phyloP scores from a whole-genome alignment of 345 rosid species.

The Dovyalis caffra region DNA sequence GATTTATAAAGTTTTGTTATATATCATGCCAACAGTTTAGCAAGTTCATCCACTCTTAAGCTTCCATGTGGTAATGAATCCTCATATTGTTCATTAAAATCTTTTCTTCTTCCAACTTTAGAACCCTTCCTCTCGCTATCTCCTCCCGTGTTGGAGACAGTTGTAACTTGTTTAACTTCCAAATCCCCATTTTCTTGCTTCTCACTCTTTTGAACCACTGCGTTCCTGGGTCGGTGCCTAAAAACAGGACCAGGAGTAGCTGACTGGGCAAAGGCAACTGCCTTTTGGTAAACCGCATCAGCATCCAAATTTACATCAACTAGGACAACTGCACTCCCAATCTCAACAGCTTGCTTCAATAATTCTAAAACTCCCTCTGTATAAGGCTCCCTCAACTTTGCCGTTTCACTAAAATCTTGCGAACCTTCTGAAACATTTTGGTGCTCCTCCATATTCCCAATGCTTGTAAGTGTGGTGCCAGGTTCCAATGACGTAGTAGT shows the following conservation, averaged over 20 bases:
- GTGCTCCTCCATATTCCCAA: conserved; percentile 9
- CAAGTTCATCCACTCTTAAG: conserved; percentile 78
- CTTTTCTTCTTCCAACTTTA: conserved; percentile 18
- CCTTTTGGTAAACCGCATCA: conserved; percentile 51
- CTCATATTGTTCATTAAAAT: conserved; percentile 28
- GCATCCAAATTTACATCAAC: conserved; percentile 51
- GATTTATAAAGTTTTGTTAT: too few species aligned
- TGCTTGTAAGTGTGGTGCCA: conserved; percentile 3
- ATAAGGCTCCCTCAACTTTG: conserved; percentile 22
- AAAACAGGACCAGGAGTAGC: conserved; percentile 66
- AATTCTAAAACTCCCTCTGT: conserved; percentile 43
- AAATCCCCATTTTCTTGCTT: conserved; percentile 29
- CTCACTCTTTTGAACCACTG: conserved; percentile 33
- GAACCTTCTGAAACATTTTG: conserved; percentile 30
- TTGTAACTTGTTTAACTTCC: conserved; percentile 24
- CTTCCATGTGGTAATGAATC: conserved; percentile 54
- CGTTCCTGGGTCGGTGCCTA: conserved; percentile 39
- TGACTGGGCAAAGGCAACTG: conserved; percentile 53
- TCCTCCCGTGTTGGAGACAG: conserved; percentile 25
- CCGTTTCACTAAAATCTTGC: conserved; percentile 16
- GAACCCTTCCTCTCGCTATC: conserved; percentile 18
- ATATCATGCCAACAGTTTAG: conserved; percentile 46
- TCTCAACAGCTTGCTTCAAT: conserved; percentile 69
- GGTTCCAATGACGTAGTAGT: conserved; percentile 4
- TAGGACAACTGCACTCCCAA: conserved; percentile 61